Evolutionary conservation across 225 moss, liverwort and hornwort genomes (phyloP).

Genomic region (Physcomitrellopsis africana): DNA sequence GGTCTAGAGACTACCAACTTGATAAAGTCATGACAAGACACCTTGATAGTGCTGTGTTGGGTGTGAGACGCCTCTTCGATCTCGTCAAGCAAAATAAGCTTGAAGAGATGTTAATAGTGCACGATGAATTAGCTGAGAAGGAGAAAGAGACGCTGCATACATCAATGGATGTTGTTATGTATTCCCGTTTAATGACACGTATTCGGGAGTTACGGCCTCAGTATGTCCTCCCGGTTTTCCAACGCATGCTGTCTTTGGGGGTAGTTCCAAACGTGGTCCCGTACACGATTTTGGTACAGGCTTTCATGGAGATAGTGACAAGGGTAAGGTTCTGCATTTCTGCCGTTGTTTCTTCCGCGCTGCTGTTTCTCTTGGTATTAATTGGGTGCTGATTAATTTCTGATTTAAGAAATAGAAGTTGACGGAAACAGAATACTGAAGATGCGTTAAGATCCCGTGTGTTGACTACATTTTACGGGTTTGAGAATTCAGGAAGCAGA

Average conservation of each 20-base stretch:
- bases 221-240: conserved; percentile 56
- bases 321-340: conserved; percentile 40
- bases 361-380: conserved; percentile 25
- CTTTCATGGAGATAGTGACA: conserved; percentile 52
- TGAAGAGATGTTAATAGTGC: conserved; percentile 57
- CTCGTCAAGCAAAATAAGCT: conserved; percentile 54
- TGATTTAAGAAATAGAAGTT: background rate
- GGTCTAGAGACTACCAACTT: conserved; percentile 40
- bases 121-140: conserved; percentile 46
- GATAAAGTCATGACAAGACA: conserved; percentile 54
- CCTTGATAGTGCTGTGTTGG: conserved; percentile 36
- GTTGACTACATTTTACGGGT: background rate
- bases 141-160: conserved; percentile 32
- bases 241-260: conserved; percentile 57
- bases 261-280: conserved; percentile 58
- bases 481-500: conserved; percentile 6
- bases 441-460: conserved; percentile 14
- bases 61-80: conserved; percentile 49
- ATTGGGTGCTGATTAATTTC: conserved; percentile 1
- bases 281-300: conserved; percentile 58
- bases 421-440: conserved; percentile 3
- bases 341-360: conserved; percentile 1
- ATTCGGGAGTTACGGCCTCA: conserved; percentile 57
- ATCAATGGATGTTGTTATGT: conserved; percentile 55
- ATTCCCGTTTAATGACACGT: conserved; percentile 62